Evolutionary conservation across 2,329 filamentous ascomycete species (phyloP).

Genomic region (Cordyceps javanica): DNA sequence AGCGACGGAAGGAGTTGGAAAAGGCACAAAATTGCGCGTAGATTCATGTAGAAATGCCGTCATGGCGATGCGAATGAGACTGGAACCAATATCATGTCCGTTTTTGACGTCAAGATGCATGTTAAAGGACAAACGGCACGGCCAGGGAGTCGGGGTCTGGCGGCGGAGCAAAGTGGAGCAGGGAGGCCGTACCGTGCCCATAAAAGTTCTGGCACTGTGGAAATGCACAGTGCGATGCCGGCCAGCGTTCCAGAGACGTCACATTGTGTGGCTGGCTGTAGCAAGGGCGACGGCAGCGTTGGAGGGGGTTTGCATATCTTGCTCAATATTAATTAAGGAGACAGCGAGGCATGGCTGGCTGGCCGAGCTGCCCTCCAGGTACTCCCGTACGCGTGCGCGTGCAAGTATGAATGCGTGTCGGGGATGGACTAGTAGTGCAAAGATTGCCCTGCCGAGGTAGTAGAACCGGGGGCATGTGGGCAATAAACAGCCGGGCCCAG

Average conservation of each 20-base stretch:
- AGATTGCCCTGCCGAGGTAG: too few relatives aligned
- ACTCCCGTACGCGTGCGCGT: too few relatives aligned
- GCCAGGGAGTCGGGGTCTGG: neutral
- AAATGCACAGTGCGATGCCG: slow-evolving; percentile 3
- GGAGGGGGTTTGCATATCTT: slow-evolving; percentile 1
- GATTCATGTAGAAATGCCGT: slow-evolving; percentile 11
- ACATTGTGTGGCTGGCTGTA: neutral
- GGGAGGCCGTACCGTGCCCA: neutral
- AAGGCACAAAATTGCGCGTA: slow-evolving; percentile 6
- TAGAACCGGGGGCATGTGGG: too few relatives aligned
- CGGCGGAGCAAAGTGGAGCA: slow-evolving; percentile 4
- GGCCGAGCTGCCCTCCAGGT: neutral
- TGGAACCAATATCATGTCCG: neutral
- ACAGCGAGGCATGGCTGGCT: neutral
- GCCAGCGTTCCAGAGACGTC: neutral
- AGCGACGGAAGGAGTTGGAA: slow-evolving; percentile 1
- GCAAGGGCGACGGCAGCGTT: neutral
- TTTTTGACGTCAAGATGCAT: slow-evolving; percentile 4
- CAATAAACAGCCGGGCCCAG: too few relatives aligned
- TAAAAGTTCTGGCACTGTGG: neutral
- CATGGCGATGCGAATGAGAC: neutral
- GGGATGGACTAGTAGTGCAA: too few relatives aligned
- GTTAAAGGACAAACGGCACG: neutral
- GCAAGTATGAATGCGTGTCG: neutral
- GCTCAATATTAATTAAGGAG: neutral